phyloP scores from a whole-genome alignment of 148 eudicot genomes.

The Bassia scoparia region DNA sequence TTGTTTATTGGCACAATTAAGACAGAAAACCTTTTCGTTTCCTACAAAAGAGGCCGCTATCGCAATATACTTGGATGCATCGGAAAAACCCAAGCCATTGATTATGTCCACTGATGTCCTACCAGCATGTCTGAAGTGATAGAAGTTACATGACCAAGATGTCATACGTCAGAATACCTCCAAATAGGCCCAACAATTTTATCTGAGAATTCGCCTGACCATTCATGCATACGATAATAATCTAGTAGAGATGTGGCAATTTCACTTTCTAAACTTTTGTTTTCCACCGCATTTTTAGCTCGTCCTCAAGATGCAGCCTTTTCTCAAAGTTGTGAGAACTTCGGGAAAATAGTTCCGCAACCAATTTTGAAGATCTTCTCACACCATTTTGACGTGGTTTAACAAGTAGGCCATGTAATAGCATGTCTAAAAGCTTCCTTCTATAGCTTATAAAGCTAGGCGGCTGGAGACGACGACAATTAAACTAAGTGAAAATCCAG shows the following conservation, averaged over 20 bases:
- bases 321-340: conserved; percentile 54
- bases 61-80: conserved; percentile 42
- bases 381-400: conserved; percentile 60
- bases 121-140: conserved; percentile 39
- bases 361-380: conserved; percentile 65
- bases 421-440: conserved; percentile 58
- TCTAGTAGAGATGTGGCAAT: conserved; percentile 73
- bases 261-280: conserved; percentile 54
- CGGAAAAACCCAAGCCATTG: conserved; percentile 29
- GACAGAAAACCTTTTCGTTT: conserved; percentile 48
- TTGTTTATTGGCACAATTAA: conserved; percentile 64
- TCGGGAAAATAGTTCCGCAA: conserved; percentile 52
- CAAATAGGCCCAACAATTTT: conserved; percentile 70
- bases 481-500: background rate
- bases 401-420: conserved; percentile 89
- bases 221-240: conserved; percentile 74
- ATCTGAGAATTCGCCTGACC: conserved; percentile 58
- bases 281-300: conserved; percentile 52
- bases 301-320: conserved; percentile 80
- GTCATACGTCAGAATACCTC: conserved; percentile 65
- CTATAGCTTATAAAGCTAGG: conserved; percentile 77
- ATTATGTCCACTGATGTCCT: conserved; percentile 33
- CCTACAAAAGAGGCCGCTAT: conserved; percentile 48
- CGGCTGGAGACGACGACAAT: conserved; percentile 36
- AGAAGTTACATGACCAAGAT: conserved; percentile 58